These are phyloP conservation scores for Nannochloropsis granulata DNA, from an alignment of 108 stramenopile genomes.

Conservation along the genomic window DNA sequence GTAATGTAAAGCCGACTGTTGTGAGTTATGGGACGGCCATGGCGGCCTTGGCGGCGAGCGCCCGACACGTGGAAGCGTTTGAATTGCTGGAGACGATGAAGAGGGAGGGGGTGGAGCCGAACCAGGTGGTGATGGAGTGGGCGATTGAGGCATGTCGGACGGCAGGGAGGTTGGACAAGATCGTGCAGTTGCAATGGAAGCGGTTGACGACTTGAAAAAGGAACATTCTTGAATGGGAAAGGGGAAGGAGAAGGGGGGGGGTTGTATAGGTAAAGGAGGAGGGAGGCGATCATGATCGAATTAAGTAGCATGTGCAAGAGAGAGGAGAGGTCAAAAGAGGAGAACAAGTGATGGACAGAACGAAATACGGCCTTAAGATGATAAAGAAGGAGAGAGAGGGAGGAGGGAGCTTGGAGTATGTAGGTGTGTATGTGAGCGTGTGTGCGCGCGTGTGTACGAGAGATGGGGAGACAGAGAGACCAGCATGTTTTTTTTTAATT, in stretches of 20 bases:
- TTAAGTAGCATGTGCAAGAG: too few species aligned
- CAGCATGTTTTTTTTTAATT: too few species aligned
- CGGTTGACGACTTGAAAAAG: background rate
- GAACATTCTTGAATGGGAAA: background rate
- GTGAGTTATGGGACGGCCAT: background rate
- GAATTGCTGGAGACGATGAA: conserved; percentile 10
- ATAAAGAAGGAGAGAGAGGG: too few species aligned
- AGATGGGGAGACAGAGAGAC: too few species aligned
- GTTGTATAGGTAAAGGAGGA: background rate
- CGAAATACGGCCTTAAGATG: too few species aligned
- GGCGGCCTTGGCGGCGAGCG: background rate
- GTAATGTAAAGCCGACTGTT: background rate
- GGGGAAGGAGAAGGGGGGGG: background rate
- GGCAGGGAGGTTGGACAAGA: background rate
- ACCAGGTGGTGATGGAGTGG: conserved; percentile 1
- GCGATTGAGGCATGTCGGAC: background rate
- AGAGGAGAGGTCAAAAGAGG: too few species aligned
- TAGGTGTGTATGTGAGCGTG: too few species aligned
- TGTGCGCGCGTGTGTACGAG: too few species aligned
- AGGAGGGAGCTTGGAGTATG: too few species aligned
- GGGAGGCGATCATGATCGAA: too few species aligned
- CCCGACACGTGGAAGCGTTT: background rate
- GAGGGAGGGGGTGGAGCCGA: background rate
- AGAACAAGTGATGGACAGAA: too few species aligned
- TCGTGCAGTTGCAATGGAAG: background rate